Evolutionary conservation across 2,329 filamentous ascomycete genomes (phyloP).

Genomic region (Endoconidiophora polonica): DNA sequence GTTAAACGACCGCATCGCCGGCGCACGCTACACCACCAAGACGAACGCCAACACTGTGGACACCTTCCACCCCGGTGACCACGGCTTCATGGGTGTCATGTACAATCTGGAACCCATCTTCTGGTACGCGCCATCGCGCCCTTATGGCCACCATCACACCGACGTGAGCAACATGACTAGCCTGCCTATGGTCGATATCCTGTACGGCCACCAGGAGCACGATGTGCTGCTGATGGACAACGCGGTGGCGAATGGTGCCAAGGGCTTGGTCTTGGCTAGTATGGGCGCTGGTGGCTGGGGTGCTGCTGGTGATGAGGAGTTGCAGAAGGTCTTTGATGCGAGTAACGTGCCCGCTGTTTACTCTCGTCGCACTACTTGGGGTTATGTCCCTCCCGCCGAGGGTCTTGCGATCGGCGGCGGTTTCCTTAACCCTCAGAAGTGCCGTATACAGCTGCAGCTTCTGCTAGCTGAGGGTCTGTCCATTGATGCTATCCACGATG

Average conservation of each 20-base stretch:
- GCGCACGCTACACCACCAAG: constrained; percentile 42
- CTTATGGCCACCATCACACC: constrained; percentile 30
- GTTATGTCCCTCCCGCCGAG: constrained; percentile 27
- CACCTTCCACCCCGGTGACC: constrained; percentile 42
- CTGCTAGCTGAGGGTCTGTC: constrained; percentile 19
- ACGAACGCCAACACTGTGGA: constrained; percentile 46
- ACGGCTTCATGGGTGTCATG: constrained; percentile 40
- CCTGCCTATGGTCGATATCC: constrained; percentile 38
- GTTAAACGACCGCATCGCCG: constrained; percentile 43
- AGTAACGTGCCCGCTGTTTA: constrained; percentile 33
- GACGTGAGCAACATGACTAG: constrained; percentile 19
- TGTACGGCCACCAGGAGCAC: constrained; percentile 39
- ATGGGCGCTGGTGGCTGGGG: constrained; percentile 37
- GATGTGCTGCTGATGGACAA: constrained; percentile 29
- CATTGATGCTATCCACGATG: constrained; percentile 5
- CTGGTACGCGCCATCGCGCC: constrained; percentile 36
- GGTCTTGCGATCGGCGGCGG: constrained; percentile 29
- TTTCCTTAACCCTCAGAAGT: constrained; percentile 39
- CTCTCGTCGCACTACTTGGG: constrained; percentile 33
- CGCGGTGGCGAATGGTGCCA: constrained; percentile 31
- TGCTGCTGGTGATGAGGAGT: constrained; percentile 23
- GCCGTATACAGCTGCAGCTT: constrained; percentile 33
- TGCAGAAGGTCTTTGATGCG: constrained; percentile 23
- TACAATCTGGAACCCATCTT: constrained; percentile 42
- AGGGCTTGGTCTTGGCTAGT: constrained; percentile 38